A percentile compares a stretch with the other conserved stretches of the same genome.
These are phyloP conservation scores for Rhodotorula sp. DNA, from an alignment of 1,284 basidiomycete genomes.

Conservation along the genomic window DNA sequence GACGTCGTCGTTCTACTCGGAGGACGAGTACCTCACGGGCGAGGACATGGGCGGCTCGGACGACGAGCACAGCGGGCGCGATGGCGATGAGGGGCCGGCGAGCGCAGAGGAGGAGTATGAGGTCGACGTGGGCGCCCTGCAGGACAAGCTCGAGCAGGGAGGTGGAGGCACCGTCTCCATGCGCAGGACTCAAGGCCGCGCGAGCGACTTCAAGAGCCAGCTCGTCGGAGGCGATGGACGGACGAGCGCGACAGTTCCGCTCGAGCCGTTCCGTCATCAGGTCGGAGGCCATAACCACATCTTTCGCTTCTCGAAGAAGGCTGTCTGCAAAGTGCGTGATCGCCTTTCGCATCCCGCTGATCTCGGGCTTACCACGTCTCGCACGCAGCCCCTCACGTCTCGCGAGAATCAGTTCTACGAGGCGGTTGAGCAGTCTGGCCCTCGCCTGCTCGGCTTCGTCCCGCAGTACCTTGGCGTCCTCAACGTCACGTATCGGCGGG, in stretches of 20 bases:
- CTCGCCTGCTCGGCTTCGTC: constrained; percentile 86
- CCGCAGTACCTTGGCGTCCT: constrained; percentile 97
- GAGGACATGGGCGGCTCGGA: constrained; percentile 7
- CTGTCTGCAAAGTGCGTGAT: constrained; percentile 88
- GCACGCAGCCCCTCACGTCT: constrained; percentile 80
- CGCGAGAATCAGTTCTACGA: constrained; percentile 99
- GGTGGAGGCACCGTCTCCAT: constrained; percentile 37
- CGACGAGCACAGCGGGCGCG: constrained; percentile 3
- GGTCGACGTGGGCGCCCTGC: constrained; percentile 35
- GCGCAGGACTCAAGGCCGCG: constrained; percentile 12
- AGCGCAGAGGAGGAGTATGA: constrained; percentile 36
- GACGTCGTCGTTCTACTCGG: constrained; percentile 10
- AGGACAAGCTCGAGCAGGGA: constrained; percentile 18
- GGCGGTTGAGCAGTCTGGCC: constrained; percentile 88
- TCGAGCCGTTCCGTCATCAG: constrained; percentile 95
- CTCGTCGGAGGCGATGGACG: constrained; percentile 32
- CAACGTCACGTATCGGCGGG: constrained; percentile 84
- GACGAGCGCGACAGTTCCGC: constrained; percentile 72
- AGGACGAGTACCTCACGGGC: constrained; percentile 6
- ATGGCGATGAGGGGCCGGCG: constrained; percentile 2
- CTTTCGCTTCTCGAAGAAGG: constrained; percentile 96
- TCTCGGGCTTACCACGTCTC: background rate
- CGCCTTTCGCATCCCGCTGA: too few relatives aligned
- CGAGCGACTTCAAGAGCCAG: constrained; percentile 29
- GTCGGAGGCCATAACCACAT: constrained; percentile 97